Conservation (phyloP, 345 rosid species). For the Salix koriyanagi region DNA sequence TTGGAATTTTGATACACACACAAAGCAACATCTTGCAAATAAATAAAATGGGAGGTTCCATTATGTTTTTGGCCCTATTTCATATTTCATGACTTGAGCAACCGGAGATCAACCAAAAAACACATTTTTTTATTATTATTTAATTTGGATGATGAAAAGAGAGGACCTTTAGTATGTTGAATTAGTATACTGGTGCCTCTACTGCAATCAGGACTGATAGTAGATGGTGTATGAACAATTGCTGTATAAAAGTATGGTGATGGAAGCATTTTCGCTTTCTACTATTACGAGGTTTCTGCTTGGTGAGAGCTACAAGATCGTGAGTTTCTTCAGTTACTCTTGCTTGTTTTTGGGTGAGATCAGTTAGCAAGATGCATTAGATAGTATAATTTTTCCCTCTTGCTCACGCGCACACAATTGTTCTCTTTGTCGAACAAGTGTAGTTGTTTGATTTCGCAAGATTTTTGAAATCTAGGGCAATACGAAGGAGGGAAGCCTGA, state of each 20-base stretch:
- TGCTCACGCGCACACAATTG: neutral
- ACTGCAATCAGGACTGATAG: neutral
- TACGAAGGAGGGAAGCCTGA: conserved; percentile 90
- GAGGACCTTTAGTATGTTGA: neutral
- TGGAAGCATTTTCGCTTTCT: neutral
- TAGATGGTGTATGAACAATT: neutral
- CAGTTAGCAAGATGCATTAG: neutral
- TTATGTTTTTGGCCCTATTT: neutral
- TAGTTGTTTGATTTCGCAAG: neutral
- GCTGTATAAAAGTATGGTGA: neutral
- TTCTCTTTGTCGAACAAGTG: neutral
- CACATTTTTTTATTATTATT: neutral
- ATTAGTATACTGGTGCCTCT: neutral
- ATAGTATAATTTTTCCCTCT: neutral
- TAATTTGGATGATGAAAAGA: neutral
- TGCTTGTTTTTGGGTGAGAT: neutral
- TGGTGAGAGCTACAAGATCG: neutral
- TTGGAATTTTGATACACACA: neutral
- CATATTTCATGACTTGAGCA: neutral
- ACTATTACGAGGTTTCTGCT: neutral
- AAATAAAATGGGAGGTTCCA: neutral
- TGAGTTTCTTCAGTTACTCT: neutral
- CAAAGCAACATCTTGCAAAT: neutral
- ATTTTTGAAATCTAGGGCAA: conserved; percentile 38
- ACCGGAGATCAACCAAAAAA: neutral